These are phyloP conservation scores for Colletotrichum caudatum DNA, from an alignment of 2,329 filamentous ascomycete genomes.

Conservation along the genomic window DNA sequence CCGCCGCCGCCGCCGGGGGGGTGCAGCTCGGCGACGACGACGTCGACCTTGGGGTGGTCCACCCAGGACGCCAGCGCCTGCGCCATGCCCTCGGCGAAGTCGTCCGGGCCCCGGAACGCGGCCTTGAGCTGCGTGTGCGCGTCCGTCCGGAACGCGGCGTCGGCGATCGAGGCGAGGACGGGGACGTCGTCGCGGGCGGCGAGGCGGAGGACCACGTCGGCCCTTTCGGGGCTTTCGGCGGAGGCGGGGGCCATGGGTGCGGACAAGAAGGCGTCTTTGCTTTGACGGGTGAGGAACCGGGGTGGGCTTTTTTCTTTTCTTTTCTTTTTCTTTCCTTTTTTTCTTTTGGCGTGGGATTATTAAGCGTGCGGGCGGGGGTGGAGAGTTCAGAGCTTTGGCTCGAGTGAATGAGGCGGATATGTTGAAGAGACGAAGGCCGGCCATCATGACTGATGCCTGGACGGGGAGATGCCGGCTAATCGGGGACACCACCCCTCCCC, in stretches of 20 bases:
- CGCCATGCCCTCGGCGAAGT: conserved; percentile 45
- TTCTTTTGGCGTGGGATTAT: background rate
- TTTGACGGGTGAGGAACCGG: background rate
- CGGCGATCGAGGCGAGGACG: conserved; percentile 48
- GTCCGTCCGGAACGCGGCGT: conserved; percentile 49
- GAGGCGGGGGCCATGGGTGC: conserved; percentile 13
- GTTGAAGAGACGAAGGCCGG: background rate
- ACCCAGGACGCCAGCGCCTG: conserved; percentile 45
- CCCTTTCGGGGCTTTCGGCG: conserved; percentile 1
- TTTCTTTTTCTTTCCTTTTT: no score
- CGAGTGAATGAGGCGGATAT: background rate
- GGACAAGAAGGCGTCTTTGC: background rate
- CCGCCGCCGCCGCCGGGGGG: conserved; percentile 44
- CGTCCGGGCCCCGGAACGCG: conserved; percentile 47
- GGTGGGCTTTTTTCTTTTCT: background rate
- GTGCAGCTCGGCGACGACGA: conserved; percentile 50
- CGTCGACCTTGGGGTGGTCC: conserved; percentile 44
- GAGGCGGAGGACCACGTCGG: conserved; percentile 11
- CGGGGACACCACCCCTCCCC: background rate
- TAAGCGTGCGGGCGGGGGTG: background rate
- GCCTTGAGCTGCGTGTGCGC: conserved; percentile 52
- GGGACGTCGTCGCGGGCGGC: conserved; percentile 46
- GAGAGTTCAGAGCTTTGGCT: background rate
- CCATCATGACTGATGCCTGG: background rate
- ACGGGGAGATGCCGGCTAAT: conserved; percentile 1